Conservation (phyloP, 1,284 basidiomycete species). For the Papiliotrema nemorosa region DNA sequence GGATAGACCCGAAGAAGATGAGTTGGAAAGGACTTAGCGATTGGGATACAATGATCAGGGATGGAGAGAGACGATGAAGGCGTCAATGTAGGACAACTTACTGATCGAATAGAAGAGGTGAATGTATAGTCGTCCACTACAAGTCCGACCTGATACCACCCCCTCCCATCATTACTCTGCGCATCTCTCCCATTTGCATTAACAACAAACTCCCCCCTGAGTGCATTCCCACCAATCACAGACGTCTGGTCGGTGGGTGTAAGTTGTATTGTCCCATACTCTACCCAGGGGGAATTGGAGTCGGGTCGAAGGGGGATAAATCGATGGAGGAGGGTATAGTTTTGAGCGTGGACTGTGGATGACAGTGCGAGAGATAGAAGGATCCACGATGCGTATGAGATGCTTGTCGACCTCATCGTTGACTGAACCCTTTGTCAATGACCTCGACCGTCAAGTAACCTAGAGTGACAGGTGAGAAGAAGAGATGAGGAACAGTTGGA, state of each 20-base stretch:
- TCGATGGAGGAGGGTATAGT: not conserved
- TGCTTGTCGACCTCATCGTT: too few species aligned
- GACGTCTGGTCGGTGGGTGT: too few species aligned
- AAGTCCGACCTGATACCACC: conserved; percentile 6
- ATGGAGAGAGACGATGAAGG: too few species aligned
- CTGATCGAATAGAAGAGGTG: not conserved
- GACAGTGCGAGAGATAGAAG: not conserved
- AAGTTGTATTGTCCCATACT: not conserved
- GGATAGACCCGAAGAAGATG: not conserved
- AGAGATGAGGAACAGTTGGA: too few species aligned
- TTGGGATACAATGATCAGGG: too few species aligned
- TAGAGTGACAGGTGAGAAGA: too few species aligned
- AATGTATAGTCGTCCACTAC: not conserved
- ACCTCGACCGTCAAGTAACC: too few species aligned
- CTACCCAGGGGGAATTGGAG: not conserved
- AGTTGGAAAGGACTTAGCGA: not conserved
- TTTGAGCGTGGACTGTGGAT: not conserved
- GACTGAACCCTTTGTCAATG: too few species aligned
- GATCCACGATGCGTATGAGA: too few species aligned
- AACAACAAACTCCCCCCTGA: not conserved
- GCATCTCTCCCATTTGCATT: not conserved
- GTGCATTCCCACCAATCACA: not conserved
- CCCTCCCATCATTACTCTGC: conserved; percentile 1
- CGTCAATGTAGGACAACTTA: not conserved
- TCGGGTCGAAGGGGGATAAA: not conserved